Conservation (phyloP, 306 rosid genomes). For the Cicer bijugum region DNA sequence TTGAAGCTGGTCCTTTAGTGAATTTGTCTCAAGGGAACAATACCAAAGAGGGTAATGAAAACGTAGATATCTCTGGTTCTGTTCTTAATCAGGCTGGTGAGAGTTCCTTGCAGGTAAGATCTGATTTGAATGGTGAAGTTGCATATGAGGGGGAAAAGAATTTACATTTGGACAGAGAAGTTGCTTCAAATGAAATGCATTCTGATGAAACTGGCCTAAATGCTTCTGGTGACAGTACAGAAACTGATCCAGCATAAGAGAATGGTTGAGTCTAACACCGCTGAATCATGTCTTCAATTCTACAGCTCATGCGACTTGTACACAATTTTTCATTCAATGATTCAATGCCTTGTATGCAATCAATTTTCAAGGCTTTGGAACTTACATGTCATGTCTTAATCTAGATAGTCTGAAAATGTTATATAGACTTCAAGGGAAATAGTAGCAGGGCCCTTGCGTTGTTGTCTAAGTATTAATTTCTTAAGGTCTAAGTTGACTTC, state of each 20-base stretch:
- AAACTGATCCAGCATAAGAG: conserved; percentile 44
- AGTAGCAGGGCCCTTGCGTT: conserved; percentile 41
- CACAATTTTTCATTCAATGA: conserved; percentile 35
- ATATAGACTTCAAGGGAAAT: conserved; percentile 47
- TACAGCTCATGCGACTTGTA: conserved; percentile 38
- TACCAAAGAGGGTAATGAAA: conserved; percentile 43
- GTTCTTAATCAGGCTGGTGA: conserved; percentile 44
- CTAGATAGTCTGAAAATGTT: conserved; percentile 52
- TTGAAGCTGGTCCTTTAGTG: conserved; percentile 50
- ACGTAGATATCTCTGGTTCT: conserved; percentile 44
- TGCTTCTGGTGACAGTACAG: conserved; percentile 51
- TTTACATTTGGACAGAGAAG: conserved; percentile 43
- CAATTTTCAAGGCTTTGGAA: conserved; percentile 57
- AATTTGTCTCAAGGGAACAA: conserved; percentile 43
- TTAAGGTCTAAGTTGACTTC: conserved; percentile 39
- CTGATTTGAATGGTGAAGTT: conserved; percentile 50
- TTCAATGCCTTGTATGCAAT: conserved; percentile 45
- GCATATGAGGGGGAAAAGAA: conserved; percentile 35
- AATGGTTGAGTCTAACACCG: conserved; percentile 46
- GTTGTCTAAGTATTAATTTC: conserved; percentile 41
- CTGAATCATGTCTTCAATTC: conserved; percentile 22
- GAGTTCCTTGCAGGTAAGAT: conserved; percentile 43
- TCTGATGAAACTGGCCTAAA: conserved; percentile 47
- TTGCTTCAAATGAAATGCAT: conserved; percentile 49
- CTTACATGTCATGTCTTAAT: conserved; percentile 39